A percentile compares a stretch with the other conserved stretches of the same genome.
These are phyloP conservation scores for Asterophora lycoperdoides DNA, from an alignment of 768 basidiomycete genomes.

Conservation along the genomic window DNA sequence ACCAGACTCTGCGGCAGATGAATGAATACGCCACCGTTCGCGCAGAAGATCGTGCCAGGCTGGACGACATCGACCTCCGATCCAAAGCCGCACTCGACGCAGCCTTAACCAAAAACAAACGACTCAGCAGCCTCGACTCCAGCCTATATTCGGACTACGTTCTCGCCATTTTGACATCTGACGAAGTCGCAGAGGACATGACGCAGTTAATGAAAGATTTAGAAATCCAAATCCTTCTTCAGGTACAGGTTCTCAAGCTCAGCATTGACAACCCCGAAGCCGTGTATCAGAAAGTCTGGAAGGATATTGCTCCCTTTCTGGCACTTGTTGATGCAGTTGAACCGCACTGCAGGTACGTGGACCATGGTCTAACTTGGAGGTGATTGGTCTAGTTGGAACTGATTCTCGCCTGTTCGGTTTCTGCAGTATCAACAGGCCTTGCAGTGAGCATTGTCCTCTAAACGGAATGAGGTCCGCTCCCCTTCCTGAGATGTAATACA, in stretches of 20 bases:
- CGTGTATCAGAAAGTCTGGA: background rate
- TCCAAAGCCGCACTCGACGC: background rate
- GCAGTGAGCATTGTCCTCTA: background rate
- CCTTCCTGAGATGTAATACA: background rate
- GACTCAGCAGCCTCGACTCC: too few species aligned
- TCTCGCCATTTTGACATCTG: too few species aligned
- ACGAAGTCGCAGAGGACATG: background rate
- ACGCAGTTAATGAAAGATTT: too few species aligned
- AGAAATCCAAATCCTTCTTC: too few species aligned
- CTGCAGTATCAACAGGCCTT: too few species aligned
- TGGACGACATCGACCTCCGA: background rate
- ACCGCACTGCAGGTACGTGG: background rate
- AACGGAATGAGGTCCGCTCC: background rate
- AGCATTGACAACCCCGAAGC: background rate
- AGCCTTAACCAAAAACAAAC: too few species aligned
- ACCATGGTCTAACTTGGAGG: background rate
- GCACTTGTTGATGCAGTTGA: conserved; percentile 1
- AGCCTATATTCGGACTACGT: too few species aligned
- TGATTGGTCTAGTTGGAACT: background rate
- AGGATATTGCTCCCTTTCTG: background rate
- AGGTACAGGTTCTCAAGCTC: too few species aligned
- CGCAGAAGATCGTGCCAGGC: background rate
- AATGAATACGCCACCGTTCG: conserved; percentile 5
- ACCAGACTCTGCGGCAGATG: conserved; percentile 6
- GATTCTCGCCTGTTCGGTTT: too few species aligned